These are phyloP conservation scores for Gossypium schwendimanii DNA, from an alignment of 441 rosid genomes.

Conservation along the genomic window DNA sequence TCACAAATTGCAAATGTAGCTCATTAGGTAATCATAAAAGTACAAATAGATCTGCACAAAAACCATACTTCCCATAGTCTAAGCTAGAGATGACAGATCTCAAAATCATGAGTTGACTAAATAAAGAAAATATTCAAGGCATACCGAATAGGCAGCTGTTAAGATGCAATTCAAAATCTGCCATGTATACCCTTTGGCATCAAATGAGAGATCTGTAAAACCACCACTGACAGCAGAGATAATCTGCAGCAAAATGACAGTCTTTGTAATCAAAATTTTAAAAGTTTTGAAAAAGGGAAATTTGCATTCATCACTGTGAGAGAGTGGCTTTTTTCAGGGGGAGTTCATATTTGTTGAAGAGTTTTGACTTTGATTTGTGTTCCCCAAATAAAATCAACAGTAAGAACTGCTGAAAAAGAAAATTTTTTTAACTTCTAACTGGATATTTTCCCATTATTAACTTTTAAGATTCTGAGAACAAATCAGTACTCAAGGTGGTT, in stretches of 20 bases:
- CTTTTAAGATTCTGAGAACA: too few relatives aligned
- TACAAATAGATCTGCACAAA: conserved; percentile 3
- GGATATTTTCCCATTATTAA: too few relatives aligned
- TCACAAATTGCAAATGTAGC: conserved; percentile 15
- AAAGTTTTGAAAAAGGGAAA: not conserved
- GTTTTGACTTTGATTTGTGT: not conserved
- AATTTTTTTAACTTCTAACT: too few relatives aligned
- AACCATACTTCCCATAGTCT: conserved; percentile 1
- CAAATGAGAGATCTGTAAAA: conserved; percentile 75
- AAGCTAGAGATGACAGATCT: conserved; percentile 10
- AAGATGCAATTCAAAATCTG: conserved; percentile 68
- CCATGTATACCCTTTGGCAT: conserved; percentile 74
- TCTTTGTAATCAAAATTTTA: not conserved
- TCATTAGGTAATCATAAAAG: conserved; percentile 6
- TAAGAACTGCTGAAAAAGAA: too few relatives aligned
- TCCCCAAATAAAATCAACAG: too few relatives aligned
- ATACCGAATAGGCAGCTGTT: conserved; percentile 88
- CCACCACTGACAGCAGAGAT: conserved; percentile 80
- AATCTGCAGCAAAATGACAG: conserved; percentile 38
- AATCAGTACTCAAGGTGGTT: too few relatives aligned
- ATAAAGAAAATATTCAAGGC: conserved; percentile 1
- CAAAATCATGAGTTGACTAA: not conserved
- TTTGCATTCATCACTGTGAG: not conserved
- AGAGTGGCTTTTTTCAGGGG: not conserved
- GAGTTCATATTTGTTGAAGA: not conserved